Conservation (phyloP, 441 rosid genomes). For the Raphanus hybrid region DNA sequence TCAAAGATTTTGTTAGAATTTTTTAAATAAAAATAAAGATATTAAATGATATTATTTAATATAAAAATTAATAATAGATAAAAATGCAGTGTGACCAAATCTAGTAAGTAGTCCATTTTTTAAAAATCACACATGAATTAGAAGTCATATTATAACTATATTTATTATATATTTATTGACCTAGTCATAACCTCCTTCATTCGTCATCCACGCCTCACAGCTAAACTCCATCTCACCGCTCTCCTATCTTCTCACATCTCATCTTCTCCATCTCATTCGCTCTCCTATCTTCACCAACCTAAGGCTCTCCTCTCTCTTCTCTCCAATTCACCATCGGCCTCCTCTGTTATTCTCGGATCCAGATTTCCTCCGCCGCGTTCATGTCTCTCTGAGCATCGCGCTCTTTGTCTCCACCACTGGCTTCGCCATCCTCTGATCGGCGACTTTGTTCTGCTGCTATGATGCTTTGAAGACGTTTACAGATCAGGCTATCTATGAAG, state of each 20-base stretch:
- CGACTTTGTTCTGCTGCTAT: conserved; percentile 42
- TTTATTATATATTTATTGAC: too few species aligned
- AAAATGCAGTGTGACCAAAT: too few species aligned
- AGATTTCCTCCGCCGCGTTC: conserved; percentile 60
- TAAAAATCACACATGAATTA: too few species aligned
- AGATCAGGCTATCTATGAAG: too few species aligned
- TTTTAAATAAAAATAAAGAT: too few species aligned
- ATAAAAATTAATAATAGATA: too few species aligned
- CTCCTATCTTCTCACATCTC: too few species aligned
- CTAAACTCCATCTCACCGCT: conserved; percentile 11
- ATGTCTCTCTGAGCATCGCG: conserved; percentile 49
- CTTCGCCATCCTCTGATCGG: conserved; percentile 56
- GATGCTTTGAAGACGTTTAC: too few species aligned
- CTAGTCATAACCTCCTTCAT: conserved; percentile 29
- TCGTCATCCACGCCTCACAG: conserved; percentile 49
- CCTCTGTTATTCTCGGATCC: conserved; percentile 45
- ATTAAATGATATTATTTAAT: too few species aligned
- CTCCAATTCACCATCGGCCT: conserved; percentile 50
- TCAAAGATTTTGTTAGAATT: too few species aligned
- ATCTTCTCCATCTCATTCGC: conserved; percentile 56
- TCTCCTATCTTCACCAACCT: conserved; percentile 55
- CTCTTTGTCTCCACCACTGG: conserved; percentile 51
- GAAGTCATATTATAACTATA: too few species aligned
- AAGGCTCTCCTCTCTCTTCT: conserved; percentile 50
- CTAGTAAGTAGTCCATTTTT: too few species aligned